phyloP scores from a whole-genome alignment of 1,284 basidiomycete species.

The Boletellus sp. region DNA sequence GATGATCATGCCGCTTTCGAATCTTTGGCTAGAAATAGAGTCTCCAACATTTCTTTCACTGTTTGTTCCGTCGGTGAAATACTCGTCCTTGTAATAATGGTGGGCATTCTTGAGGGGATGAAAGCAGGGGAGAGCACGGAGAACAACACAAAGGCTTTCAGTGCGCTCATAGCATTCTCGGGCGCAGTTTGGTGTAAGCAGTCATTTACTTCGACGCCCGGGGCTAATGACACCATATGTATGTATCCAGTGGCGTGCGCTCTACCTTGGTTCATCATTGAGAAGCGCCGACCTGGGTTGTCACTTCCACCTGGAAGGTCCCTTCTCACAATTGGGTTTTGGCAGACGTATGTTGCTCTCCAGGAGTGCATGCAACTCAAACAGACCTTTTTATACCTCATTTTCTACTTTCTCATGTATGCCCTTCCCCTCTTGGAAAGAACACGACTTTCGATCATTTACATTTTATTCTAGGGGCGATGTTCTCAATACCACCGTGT shows the following conservation, averaged over 20 bases:
- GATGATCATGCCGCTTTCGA: slow-evolving; percentile 59
- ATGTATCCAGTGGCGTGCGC: slow-evolving; percentile 56
- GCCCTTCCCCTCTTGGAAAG: slow-evolving; percentile 20
- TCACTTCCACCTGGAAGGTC: slow-evolving; percentile 59
- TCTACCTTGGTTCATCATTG: slow-evolving; percentile 73
- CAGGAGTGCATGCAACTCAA: slow-evolving; percentile 66
- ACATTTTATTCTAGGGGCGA: slow-evolving; percentile 48
- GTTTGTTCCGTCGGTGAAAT: slow-evolving; percentile 72
- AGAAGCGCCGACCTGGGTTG: slow-evolving; percentile 66
- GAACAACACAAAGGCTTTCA: slow-evolving; percentile 77
- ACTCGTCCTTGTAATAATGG: slow-evolving; percentile 69
- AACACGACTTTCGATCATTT: neutral
- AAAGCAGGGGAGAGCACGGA: slow-evolving; percentile 60
- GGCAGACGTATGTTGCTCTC: slow-evolving; percentile 66
- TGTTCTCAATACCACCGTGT: slow-evolving; percentile 75
- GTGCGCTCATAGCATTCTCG: slow-evolving; percentile 70
- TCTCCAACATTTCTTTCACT: slow-evolving; percentile 77
- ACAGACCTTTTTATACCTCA: slow-evolving; percentile 72
- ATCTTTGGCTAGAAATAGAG: slow-evolving; percentile 70
- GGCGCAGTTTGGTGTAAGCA: slow-evolving; percentile 71
- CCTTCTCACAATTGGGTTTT: slow-evolving; percentile 66
- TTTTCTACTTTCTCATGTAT: slow-evolving; percentile 76
- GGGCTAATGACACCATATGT: slow-evolving; percentile 1
- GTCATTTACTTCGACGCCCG: neutral
- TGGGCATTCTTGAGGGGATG: slow-evolving; percentile 72